phyloP scores from a whole-genome alignment of 441 rosid genomes.

The Daphne laureola region DNA sequence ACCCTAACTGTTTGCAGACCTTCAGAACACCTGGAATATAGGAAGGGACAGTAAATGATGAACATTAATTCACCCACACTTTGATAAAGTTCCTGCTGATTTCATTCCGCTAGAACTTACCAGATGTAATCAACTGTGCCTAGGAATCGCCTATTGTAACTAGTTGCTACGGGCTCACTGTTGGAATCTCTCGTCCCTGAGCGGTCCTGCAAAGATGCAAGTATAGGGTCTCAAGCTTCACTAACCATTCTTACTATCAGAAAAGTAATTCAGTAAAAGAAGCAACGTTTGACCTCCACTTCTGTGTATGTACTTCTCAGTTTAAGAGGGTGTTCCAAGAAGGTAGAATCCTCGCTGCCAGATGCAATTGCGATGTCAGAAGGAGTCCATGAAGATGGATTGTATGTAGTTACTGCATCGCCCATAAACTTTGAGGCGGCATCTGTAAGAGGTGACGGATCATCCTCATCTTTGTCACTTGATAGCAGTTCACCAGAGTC shows the following conservation, averaged over 20 bases:
- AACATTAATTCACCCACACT: neutral
- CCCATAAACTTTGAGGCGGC: conserved; percentile 21
- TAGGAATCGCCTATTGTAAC: conserved; percentile 82
- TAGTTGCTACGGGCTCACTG: conserved; percentile 84
- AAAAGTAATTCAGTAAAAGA: conserved; percentile 1
- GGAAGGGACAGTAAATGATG: conserved; percentile 1
- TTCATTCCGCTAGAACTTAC: conserved; percentile 24
- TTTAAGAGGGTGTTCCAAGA: conserved; percentile 60
- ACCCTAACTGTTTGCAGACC: conserved; percentile 76
- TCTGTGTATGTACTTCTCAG: conserved; percentile 81
- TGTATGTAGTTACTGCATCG: conserved; percentile 30
- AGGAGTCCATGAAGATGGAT: conserved; percentile 78
- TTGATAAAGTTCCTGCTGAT: neutral
- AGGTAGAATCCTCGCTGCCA: conserved; percentile 43
- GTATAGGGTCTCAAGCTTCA: neutral
- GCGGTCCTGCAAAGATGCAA: conserved; percentile 38
- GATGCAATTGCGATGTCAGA: conserved; percentile 81
- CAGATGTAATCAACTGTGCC: conserved; percentile 98
- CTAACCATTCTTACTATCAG: neutral
- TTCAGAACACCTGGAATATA: conserved; percentile 64
- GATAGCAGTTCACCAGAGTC: conserved; percentile 13
- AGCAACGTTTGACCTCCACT: conserved; percentile 48
- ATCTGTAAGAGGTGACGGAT: conserved; percentile 25
- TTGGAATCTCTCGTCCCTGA: conserved; percentile 63
- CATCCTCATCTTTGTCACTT: conserved; percentile 19